phyloP scores from a whole-genome alignment of 2,329 filamentous ascomycete genomes.

The Penicillium capsulatum region DNA sequence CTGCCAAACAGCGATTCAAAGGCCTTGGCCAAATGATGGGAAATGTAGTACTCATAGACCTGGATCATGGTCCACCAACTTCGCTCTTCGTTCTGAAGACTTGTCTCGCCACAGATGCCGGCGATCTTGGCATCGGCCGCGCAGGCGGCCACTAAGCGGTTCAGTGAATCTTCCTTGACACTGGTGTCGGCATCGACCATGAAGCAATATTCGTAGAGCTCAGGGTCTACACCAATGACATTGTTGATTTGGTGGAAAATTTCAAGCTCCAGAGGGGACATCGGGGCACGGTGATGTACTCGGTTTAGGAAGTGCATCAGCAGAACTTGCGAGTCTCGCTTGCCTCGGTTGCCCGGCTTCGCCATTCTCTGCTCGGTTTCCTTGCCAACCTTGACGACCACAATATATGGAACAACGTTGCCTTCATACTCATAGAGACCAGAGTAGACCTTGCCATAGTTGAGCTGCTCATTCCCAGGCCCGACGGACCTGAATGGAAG shows the following conservation, averaged over 20 bases:
- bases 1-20: conserved; percentile 97
- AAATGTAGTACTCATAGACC: conserved; percentile 99
- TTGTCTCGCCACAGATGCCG: conserved; percentile 96
- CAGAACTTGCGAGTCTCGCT: conserved; percentile 94
- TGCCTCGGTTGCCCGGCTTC: conserved; percentile 96
- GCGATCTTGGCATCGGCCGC: conserved; percentile 93
- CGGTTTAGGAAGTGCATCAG: conserved; percentile 97
- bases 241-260: conserved; percentile 99
- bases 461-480: conserved; percentile 82
- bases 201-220: conserved; percentile 92
- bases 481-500: conserved; percentile 93
- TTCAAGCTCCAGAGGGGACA: conserved; percentile 93
- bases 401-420: conserved; percentile 93
- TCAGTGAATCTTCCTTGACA: conserved; percentile 87
- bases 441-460: conserved; percentile 98
- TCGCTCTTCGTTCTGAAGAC: conserved; percentile 87
- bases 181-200: conserved; percentile 98
- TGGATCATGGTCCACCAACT: conserved; percentile 99
- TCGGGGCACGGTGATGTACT: conserved; percentile 87
- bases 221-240: conserved; percentile 94
- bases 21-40: conserved; percentile 91
- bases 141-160: conserved; percentile 86
- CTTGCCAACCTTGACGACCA: conserved; percentile 95
- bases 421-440: conserved; percentile 96
- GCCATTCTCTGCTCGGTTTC: conserved; percentile 86